Conservation (phyloP, 108 stramenopile species). For the Stephanodiscus minutulus region DNA sequence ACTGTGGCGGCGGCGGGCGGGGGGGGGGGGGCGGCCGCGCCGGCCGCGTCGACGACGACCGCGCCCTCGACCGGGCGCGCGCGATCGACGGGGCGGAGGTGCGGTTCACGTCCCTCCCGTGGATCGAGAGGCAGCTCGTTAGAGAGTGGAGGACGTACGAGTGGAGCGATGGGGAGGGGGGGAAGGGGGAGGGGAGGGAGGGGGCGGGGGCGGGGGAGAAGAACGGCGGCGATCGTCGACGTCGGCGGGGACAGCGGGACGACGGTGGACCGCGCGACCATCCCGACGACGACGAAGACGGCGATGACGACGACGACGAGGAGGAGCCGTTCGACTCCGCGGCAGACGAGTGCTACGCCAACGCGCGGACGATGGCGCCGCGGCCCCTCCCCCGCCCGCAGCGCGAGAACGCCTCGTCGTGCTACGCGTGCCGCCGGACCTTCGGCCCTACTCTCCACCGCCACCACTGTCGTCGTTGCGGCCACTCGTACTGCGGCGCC, state of each 20-base stretch:
- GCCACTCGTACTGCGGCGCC: constrained; percentile 77
- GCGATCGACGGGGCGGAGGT: too few relatives aligned
- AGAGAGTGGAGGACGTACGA: constrained; percentile 80
- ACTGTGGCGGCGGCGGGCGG: too few relatives aligned
- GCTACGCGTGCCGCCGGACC: constrained; percentile 63
- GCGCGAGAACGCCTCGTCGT: constrained; percentile 71
- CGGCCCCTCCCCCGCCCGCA: constrained; percentile 60
- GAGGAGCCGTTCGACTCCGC: constrained; percentile 22
- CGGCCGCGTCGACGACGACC: too few relatives aligned
- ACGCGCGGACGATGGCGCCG: constrained; percentile 74
- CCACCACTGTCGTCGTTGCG: constrained; percentile 93
- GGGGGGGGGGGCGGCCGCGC: too few relatives aligned
- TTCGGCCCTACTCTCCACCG: constrained; percentile 89
- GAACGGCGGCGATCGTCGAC: neutral
- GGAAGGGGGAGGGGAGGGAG: constrained; percentile 7
- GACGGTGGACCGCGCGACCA: neutral
- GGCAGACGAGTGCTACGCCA: constrained; percentile 49
- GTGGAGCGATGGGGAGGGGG: constrained; percentile 42
- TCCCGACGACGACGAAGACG: neutral
- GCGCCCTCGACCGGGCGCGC: too few relatives aligned
- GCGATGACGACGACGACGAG: constrained; percentile 29
- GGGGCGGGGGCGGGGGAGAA: neutral
- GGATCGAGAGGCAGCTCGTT: constrained; percentile 86
- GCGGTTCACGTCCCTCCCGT: constrained; percentile 68
- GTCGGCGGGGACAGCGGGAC: neutral